These are phyloP conservation scores for Tritrichomonas musculus DNA, from an alignment of 208 protist genomes.

Conservation along the genomic window DNA sequence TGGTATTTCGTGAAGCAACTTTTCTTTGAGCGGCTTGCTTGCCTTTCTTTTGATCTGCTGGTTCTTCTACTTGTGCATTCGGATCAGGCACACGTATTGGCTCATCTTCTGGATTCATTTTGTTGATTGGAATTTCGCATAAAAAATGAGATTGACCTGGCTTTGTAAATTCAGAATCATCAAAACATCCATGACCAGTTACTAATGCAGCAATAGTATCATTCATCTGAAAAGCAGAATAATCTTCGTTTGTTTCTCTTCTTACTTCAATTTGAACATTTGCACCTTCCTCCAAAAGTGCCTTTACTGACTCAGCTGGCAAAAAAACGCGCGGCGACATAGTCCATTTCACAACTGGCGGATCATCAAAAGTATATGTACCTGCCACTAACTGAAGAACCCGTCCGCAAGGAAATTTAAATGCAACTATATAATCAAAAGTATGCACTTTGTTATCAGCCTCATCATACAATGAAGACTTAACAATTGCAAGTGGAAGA, in stretches of 20 bases:
- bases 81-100: not conserved
- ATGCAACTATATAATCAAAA: constrained; percentile 22
- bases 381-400: not conserved
- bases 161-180: not conserved
- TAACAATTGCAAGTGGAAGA: not conserved
- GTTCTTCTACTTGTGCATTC: not conserved
- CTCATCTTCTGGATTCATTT: not conserved
- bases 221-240: not conserved
- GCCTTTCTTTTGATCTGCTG: not conserved
- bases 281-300: not conserved
- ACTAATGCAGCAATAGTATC: not conserved
- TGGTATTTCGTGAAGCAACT: not conserved
- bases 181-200: not conserved
- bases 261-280: not conserved
- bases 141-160: constrained; percentile 6
- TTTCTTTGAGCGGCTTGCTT: not conserved
- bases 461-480: not conserved
- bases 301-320: not conserved
- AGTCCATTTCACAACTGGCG: not conserved
- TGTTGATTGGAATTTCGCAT: not conserved
- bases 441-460: not conserved
- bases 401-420: not conserved
- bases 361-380: not conserved
- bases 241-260: not conserved
- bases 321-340: not conserved